These are phyloP conservation scores for Basidiobolus meristosporus DNA, from an alignment of 371 early-diverging fungal species.

Conservation along the genomic window DNA sequence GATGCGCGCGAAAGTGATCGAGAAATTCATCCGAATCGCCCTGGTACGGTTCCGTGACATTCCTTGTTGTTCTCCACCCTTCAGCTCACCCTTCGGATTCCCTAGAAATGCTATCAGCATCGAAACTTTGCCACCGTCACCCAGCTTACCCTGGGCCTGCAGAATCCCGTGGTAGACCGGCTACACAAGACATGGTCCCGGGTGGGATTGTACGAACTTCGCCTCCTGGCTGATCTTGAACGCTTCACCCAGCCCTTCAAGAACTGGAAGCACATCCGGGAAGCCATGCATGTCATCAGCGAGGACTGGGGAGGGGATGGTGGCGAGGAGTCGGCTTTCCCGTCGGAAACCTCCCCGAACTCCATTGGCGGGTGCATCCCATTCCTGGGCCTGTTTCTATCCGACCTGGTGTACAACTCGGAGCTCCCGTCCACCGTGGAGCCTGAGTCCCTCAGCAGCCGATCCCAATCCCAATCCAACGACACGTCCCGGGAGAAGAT, in stretches of 20 bases:
- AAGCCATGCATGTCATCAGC: too few species aligned
- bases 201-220: conserved; percentile 22
- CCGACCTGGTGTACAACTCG: conserved; percentile 39
- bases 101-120: conserved; percentile 32
- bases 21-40: conserved; percentile 52
- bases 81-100: background rate
- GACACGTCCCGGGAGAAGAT: too few species aligned
- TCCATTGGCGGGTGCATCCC: conserved; percentile 27
- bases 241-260: conserved; percentile 32
- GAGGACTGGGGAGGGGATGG: too few species aligned
- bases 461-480: too few species aligned
- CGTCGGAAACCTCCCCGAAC: background rate
- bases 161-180: conserved; percentile 33
- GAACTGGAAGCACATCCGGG: conserved; percentile 43
- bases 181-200: conserved; percentile 34
- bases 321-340: conserved; percentile 31
- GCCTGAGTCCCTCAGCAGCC: too few species aligned
- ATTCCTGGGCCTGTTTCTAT: conserved; percentile 37
- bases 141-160: conserved; percentile 37
- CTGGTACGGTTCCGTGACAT: conserved; percentile 14
- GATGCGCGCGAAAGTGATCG: conserved; percentile 35
- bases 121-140: conserved; percentile 44
- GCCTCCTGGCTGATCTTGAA: conserved; percentile 25
- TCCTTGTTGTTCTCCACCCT: background rate
- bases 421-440: conserved; percentile 34